phyloP scores from a whole-genome alignment of 139 green algal species.

The Tetradesmus lagerheimii region DNA sequence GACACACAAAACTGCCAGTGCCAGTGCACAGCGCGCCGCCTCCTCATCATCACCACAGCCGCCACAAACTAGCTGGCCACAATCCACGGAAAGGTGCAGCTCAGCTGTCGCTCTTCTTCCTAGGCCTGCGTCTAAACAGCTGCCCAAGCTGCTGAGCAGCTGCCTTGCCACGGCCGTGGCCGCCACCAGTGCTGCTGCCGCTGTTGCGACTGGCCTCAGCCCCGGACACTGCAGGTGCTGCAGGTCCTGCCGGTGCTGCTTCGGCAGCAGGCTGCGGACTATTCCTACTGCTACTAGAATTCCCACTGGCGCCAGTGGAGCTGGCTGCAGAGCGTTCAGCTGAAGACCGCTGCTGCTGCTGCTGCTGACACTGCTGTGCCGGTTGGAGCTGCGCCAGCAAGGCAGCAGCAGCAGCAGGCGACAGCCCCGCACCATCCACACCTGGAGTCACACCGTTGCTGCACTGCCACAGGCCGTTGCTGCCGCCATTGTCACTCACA shows the following conservation, averaged over 20 bases:
- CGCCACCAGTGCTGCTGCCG: no score
- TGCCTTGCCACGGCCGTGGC: not conserved
- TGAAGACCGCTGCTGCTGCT: constrained; percentile 1
- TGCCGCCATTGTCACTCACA: not conserved
- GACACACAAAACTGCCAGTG: not conserved
- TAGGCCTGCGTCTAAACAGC: not conserved
- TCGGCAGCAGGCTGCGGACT: not conserved
- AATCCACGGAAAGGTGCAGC: not conserved
- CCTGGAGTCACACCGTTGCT: not conserved
- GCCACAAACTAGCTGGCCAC: no score
- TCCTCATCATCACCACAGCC: no score
- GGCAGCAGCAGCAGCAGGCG: not conserved
- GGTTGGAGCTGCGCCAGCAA: not conserved
- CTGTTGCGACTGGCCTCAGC: not conserved
- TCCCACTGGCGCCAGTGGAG: not conserved
- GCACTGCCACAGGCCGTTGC: not conserved
- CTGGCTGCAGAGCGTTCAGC: not conserved
- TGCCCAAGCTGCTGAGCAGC: not conserved
- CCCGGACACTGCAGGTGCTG: not conserved
- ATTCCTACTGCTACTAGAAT: not conserved
- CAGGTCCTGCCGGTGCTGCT: not conserved
- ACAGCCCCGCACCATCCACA: not conserved
- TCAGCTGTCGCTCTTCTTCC: not conserved
- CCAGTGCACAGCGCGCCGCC: not conserved
- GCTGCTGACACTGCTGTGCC: not conserved